Evolutionary conservation across 2,329 filamentous ascomycete species (phyloP), one percentile per base, ranked within the genome.

Genomic region (Curvularia eragrostidis): DNA sequence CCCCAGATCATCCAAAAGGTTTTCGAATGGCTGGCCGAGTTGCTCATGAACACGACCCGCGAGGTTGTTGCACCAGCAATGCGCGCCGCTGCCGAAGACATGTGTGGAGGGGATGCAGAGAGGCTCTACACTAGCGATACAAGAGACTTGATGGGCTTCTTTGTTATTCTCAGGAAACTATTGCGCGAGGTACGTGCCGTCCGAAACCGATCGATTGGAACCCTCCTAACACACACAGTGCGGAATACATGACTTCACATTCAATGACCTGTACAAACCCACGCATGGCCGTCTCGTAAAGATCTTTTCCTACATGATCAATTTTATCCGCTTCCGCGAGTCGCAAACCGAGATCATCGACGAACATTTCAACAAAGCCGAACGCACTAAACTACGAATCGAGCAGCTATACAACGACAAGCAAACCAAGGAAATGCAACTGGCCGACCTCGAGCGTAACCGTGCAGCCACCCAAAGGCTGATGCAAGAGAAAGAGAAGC

Each of bases 281-380:
- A 96, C 92, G 1, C 91, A 96, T 73, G 90, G 91, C 56, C 90
- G 95, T 43, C 85, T 98, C 13, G 90, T 94, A 71, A 96, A 95
- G 80, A 96, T 98, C 71, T 95, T 99, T 76, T 96, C 91, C 64
- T 97, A 97, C 78, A 86, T 98, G 63, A 99, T 99, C 82, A 99
- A 99, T 79, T 99, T 99, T 78, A 93, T 98, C 66, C 89, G 95
- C 52, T 99, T 98, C 80, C 90, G 95, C 68, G 93, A 97, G 80
- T 93, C 90, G 61, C 94, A 98, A 77, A 96, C 93, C 1, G 82
- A 83, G 38, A 87, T 95, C 28, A 97, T 98, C 63, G 93, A 97
- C 75, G 87, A 96, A 75, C 91, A 98, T 78, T 95, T 95, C 81
- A 95, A 97, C 81, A 93, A 91, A 70, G 87, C 91, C 12, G 92